Evolutionary conservation across 73 alveolate genomes (phyloP), one percentile per base, ranked within the genome.

Genomic region (Paramecium bursaria): DNA sequence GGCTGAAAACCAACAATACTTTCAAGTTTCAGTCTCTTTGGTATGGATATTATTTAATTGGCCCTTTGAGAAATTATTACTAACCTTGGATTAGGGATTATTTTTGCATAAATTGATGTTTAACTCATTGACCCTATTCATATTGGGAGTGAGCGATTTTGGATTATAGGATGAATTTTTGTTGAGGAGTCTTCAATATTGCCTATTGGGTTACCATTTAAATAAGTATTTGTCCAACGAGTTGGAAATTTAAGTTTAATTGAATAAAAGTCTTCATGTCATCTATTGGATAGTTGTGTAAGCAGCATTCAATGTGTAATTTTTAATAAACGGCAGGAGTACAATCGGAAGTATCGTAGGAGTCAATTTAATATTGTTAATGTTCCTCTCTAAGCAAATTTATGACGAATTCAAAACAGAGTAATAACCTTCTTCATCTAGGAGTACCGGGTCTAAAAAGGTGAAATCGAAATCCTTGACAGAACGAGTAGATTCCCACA

Each of bases 121-220:
- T n/a, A n/a, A n/a, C n/a, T n/a, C n/a, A n/a, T n/a, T n/a, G n/a
- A n/a, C n/a, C n/a, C 39, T 67, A 10, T 67, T 67, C 39, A 39
- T 42, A 35, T 17, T 67, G 33, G 60, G 82, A 13, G 33, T 42
- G 19, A 47, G 33, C 44, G 82, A 67, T 42, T 15, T 67, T 10
- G 60, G 82, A 2, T 67, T 67, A 26, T 25, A 35, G 44, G 50
- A 42, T 19, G 57, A 67, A 25, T 53, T 53, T 30, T 42, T 67
- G 17, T 42, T 67, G 0, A 33, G 44, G 7, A 67, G 46, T 25
- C 21, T 67, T 19, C 27, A 67, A 42, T 35, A 33, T 31, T 67
- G 49, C 49, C 11, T 39, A 39, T 39, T 39, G 11, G 49, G 49
- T 39, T 39, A 7, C 11, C 5, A 7, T 39, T 5, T 39, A 5